Evolutionary conservation across 2,329 filamentous ascomycete genomes (phyloP), one percentile per base, ranked within the genome.

Genomic region (Lachnellula hyalina): DNA sequence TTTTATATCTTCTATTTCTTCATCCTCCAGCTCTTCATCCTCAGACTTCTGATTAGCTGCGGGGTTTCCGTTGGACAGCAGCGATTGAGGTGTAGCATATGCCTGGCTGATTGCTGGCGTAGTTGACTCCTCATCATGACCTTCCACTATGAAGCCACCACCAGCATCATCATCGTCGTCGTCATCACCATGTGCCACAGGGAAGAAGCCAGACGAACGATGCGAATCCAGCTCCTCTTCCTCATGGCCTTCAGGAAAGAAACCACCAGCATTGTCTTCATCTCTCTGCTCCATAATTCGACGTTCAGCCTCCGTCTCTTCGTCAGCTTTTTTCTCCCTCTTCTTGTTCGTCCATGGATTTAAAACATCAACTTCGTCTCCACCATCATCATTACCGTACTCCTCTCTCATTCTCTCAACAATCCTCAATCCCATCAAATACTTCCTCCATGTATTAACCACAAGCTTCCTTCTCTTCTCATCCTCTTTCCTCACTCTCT

Each of bases 361-460:
- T 58, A 83, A 75, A 1, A 81, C 76, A 15, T 83, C 79, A 3
- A 77, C 72, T 25, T 72, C 72, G 9, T 79, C 77, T 44, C 76
- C 74, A 4, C 76, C 74, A 4, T 81, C 74, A 38, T 72, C 70
- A 49, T 84, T 79, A 1, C 87, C 89, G 68, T 95, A 95, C 57
- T 96, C 89, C 52, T 84, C 79, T 41, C 78, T 78, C 41, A 95
- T 86, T 48, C 90, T 80, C 68, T 94, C 81, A 19, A 90, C 79
- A 54, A 97, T 94, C 3, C 90, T 80, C 72, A 96, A 68, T 0
- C 92, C 92, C 77, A 92, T 89, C 14, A 96, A 72, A 63, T 96
- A 90, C 70, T 89, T 95, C 54, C 89, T 82, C 94, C 94, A 99
- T 61, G 84, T 82, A 0, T 80, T 81, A 46, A 97, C 68, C 0